These are phyloP conservation scores for Haematococcus lacustris DNA, from an alignment of 139 green algal genomes.

Conservation along the genomic window DNA sequence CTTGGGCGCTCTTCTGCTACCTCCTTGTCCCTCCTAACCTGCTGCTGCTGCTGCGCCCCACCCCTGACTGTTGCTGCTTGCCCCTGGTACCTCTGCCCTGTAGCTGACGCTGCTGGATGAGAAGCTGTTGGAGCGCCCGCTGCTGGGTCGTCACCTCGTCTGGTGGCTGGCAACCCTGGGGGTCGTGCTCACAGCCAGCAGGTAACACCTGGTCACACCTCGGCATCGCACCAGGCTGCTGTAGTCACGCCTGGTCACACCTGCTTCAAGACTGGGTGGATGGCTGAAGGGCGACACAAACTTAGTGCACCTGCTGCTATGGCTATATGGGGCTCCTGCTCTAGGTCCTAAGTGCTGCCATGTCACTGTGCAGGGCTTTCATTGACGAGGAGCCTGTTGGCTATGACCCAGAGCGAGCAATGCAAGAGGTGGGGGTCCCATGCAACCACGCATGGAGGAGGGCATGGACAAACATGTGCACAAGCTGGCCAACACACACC, in stretches of 20 bases:
- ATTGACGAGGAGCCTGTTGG: conserved; percentile 47
- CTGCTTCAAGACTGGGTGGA: background rate
- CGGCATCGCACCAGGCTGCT: background rate
- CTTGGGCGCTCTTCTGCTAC: too few species aligned
- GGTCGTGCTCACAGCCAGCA: conserved; percentile 59
- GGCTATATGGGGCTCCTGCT: too few species aligned
- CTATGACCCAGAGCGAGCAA: conserved; percentile 77
- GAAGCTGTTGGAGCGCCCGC: conserved; percentile 65
- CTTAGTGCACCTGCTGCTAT: background rate
- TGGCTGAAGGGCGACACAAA: background rate
- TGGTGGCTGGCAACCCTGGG: conserved; percentile 76
- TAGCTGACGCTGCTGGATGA: conserved; percentile 68
- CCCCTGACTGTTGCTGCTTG: too few species aligned
- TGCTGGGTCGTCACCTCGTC: conserved; percentile 62
- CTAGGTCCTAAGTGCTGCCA: background rate
- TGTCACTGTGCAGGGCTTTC: conserved; percentile 23
- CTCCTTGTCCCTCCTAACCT: too few species aligned
- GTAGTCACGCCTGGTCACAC: background rate
- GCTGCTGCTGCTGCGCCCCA: too few species aligned
- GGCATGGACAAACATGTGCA: too few species aligned
- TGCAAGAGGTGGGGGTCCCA: conserved; percentile 54
- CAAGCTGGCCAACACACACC: too few species aligned
- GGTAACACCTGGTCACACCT: conserved; percentile 2
- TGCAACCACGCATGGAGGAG: too few species aligned
- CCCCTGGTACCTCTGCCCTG: background rate